phyloP scores from a whole-genome alignment of 1,284 basidiomycete species.

The Porogramme epimiltina region DNA sequence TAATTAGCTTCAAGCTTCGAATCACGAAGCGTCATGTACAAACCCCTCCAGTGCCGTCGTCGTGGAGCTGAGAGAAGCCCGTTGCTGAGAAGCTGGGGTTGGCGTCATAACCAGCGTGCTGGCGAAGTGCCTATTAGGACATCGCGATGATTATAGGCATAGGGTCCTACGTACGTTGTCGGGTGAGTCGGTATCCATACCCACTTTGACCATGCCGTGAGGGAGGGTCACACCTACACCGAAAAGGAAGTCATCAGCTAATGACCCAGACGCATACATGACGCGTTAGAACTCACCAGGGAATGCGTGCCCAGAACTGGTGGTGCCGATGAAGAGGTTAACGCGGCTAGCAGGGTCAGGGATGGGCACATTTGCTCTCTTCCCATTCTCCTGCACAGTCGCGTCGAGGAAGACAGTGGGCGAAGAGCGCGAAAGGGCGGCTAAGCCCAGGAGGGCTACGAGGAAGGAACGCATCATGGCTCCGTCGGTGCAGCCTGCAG shows the following conservation, averaged over 20 bases:
- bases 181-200: slow-evolving; percentile 66
- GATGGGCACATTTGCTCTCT: slow-evolving; percentile 9
- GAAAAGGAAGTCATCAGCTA: neutral
- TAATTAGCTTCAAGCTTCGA: neutral
- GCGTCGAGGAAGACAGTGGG: neutral
- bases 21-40: slow-evolving; percentile 4
- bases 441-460: slow-evolving; percentile 5
- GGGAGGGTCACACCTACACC: slow-evolving; percentile 58
- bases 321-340: slow-evolving; percentile 60
- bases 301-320: slow-evolving; percentile 62
- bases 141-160: no score
- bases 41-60: slow-evolving; percentile 62
- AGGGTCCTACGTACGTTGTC: slow-evolving; percentile 47
- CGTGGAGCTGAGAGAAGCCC: slow-evolving; percentile 65
- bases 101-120: slow-evolving; percentile 66
- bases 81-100: slow-evolving; percentile 48
- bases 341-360: slow-evolving; percentile 39
- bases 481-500: neutral
- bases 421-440: neutral
- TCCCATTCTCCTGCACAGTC: neutral
- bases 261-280: neutral
- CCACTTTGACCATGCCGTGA: slow-evolving; percentile 66
- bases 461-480: slow-evolving; percentile 1
- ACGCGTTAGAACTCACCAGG: slow-evolving; percentile 42
- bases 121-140: no score